Conservation (phyloP, 352 stramenopile species). For the Thalassiosira mediterranea region DNA sequence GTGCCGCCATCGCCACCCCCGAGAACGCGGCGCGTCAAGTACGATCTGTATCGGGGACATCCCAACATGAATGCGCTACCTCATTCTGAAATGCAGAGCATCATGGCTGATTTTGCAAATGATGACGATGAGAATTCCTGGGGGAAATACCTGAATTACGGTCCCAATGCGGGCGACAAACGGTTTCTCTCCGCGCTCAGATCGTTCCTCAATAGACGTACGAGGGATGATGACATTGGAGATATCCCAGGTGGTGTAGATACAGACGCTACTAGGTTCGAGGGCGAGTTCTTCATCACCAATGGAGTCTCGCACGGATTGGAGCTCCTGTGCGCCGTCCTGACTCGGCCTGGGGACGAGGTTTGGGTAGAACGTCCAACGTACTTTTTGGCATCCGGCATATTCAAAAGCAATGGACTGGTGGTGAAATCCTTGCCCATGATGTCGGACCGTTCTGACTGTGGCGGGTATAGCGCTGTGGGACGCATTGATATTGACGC, state of each 20-base stretch:
- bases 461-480: no score
- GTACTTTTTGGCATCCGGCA: constrained; percentile 91
- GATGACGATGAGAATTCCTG: constrained; percentile 23
- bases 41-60: constrained; percentile 58
- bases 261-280: not conserved
- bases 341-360: constrained; percentile 85
- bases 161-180: constrained; percentile 47
- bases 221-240: constrained; percentile 41
- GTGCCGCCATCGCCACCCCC: not conserved
- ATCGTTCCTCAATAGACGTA: constrained; percentile 56
- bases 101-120: constrained; percentile 35
- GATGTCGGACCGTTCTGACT: constrained; percentile 80
- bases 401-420: constrained; percentile 90
- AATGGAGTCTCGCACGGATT: constrained; percentile 91
- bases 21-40: no score
- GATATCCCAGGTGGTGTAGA: constrained; percentile 1
- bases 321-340: constrained; percentile 86
- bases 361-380: constrained; percentile 91
- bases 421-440: constrained; percentile 86
- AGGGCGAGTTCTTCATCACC: constrained; percentile 85
- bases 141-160: constrained; percentile 41
- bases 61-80: constrained; percentile 60
- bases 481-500: constrained; percentile 83
- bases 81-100: constrained; percentile 52
- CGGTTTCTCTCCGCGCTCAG: constrained; percentile 40